Evolutionary conservation across 352 stramenopile genomes (phyloP).

Genomic region (Pythium phragmitis): DNA sequence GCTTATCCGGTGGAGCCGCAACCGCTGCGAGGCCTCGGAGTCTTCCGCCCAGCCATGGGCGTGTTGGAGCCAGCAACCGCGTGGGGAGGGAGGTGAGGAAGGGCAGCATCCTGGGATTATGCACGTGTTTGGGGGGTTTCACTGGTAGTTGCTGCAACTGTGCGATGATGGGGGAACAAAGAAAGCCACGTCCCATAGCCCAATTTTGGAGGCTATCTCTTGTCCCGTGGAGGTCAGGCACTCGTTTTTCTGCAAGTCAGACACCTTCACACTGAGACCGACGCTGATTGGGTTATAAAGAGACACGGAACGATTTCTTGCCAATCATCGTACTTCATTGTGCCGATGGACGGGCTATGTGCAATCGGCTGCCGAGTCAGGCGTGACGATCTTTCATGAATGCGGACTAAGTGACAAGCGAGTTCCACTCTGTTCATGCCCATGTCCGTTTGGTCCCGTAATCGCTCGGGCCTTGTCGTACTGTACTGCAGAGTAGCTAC

Average conservation of each 20-base stretch:
- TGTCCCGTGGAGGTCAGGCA: neutral
- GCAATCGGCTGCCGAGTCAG: constrained; percentile 11
- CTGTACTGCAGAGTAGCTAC: neutral
- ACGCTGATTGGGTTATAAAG: neutral
- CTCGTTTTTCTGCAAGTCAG: neutral
- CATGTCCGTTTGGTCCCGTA: too few relatives aligned
- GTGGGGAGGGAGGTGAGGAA: neutral
- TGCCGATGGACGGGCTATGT: constrained; percentile 7
- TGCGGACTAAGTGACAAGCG: neutral
- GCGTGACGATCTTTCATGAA: constrained; percentile 1
- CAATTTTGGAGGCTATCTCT: neutral
- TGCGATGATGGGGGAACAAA: neutral
- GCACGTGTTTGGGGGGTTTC: neutral
- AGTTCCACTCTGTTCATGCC: too few relatives aligned
- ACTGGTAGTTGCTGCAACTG: neutral
- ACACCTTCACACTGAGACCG: neutral
- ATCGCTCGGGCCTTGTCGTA: too few relatives aligned
- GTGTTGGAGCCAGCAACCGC: neutral
- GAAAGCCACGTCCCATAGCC: neutral
- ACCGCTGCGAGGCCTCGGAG: neutral
- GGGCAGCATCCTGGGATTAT: neutral
- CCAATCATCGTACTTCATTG: neutral
- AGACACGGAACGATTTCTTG: too few relatives aligned
- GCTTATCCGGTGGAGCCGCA: neutral
- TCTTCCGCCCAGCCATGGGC: neutral